A percentile compares a stretch with the other conserved stretches of the same genome.
phyloP scores from a whole-genome alignment of 306 rosid genomes.

The Hippophae rhamnoides region DNA sequence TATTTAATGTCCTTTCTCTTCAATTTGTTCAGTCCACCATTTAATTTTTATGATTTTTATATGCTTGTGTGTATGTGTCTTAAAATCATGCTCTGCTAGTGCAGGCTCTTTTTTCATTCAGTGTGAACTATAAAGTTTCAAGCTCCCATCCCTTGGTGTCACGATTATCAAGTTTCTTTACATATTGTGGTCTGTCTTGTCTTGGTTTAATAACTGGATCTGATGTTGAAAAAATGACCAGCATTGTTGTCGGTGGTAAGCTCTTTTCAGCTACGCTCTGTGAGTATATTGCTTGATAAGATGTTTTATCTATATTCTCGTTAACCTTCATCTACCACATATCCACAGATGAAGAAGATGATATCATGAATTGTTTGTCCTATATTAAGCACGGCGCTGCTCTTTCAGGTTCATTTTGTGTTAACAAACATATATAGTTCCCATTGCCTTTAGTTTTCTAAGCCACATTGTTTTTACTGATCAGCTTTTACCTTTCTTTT shows the following conservation, averaged over 20 bases:
- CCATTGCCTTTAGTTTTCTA: background rate
- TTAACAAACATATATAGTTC: constrained; percentile 6
- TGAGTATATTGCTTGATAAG: constrained; percentile 9
- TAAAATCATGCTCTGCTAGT: constrained; percentile 12
- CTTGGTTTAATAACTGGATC: constrained; percentile 50
- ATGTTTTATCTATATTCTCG: constrained; percentile 2
- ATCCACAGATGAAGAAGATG: constrained; percentile 51
- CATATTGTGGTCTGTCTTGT: constrained; percentile 72
- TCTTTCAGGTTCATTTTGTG: constrained; percentile 60
- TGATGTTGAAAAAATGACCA: constrained; percentile 42
- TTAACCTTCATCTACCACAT: background rate
- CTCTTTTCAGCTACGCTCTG: constrained; percentile 10
- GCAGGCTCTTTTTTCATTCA: constrained; percentile 73
- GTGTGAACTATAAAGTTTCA: constrained; percentile 31
- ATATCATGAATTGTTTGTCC: constrained; percentile 38
- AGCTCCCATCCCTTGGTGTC: constrained; percentile 33
- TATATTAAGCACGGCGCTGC: constrained; percentile 65
- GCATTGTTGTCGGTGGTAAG: constrained; percentile 46
- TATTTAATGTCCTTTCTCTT: background rate
- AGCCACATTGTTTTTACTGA: background rate
- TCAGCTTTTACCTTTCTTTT: constrained; percentile 13
- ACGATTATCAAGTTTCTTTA: constrained; percentile 48
- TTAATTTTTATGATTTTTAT: background rate
- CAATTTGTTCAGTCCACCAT: background rate
- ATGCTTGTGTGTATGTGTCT: constrained; percentile 6